Percentiles rank a stretch among this genome's conserved stretches.
Conservation (phyloP, 1,284 basidiomycete genomes). For the Microbotryum intermedium region DNA sequence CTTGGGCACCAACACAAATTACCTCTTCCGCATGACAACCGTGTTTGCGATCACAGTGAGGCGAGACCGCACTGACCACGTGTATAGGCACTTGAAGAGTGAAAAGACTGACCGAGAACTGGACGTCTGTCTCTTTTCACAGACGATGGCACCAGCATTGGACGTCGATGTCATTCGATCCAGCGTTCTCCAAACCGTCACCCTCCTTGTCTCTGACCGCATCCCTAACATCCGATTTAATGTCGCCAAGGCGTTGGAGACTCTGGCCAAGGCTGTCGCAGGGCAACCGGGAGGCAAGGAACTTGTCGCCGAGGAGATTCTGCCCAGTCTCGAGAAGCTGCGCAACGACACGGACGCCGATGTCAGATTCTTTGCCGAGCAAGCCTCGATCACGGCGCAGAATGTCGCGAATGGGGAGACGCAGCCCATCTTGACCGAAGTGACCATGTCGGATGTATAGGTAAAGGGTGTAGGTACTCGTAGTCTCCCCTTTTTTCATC, state of each 20-base stretch:
- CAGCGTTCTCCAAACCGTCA: constrained; percentile 76
- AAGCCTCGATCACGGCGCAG: constrained; percentile 34
- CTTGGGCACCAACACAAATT: constrained; percentile 96
- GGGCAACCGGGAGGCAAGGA: constrained; percentile 61
- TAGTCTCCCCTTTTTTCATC: too few relatives aligned
- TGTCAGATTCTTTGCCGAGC: constrained; percentile 62
- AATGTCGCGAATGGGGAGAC: constrained; percentile 20
- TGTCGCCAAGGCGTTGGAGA: constrained; percentile 85
- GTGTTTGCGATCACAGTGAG: constrained; percentile 94
- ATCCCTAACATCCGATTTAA: constrained; percentile 99
- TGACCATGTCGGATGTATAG: constrained; percentile 26
- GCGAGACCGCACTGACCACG: constrained; percentile 12
- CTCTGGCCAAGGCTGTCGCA: constrained; percentile 55
- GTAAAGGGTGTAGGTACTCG: background rate
- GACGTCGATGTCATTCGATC: constrained; percentile 74
- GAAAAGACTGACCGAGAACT: background rate
- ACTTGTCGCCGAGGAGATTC: constrained; percentile 62
- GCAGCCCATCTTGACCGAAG: constrained; percentile 18
- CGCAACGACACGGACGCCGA: constrained; percentile 90
- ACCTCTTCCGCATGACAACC: constrained; percentile 97
- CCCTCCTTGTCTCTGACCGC: constrained; percentile 76
- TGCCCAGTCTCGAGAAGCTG: constrained; percentile 76
- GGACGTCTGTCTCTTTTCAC: background rate
- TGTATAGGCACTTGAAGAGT: background rate
- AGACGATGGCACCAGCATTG: constrained; percentile 94